Base-by-base conservation (phyloP, 2,329 filamentous ascomycete genomes). In the Penicillium sp. region DNA sequence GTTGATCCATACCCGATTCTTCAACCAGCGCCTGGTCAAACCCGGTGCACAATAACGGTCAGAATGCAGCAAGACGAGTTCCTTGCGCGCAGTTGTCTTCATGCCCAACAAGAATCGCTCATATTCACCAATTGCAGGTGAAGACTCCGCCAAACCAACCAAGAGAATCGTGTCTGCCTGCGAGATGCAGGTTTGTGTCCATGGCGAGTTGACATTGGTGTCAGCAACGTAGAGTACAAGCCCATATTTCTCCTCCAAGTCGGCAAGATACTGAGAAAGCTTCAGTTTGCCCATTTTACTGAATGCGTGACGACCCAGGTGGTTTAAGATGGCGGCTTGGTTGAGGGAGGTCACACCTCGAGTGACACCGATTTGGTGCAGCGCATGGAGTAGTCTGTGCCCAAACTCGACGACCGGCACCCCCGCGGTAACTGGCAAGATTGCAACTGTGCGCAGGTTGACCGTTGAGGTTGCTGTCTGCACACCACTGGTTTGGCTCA, bases 281-380 rank as follows among this genome's bases (percentile, higher is more conserved):
- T 95, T 96, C 27, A 98, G 75, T 69, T 96, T 97, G 5, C 93
- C 93, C 86, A 98, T 97, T 59, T 86, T 88, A 69, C 87, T 97
- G 66, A 98, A 98, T 0, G 94, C 93, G 68, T 98, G 90, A 54
- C 93, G 86, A 27, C 94, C 93, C 1, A 98, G 78, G 65, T 98
- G 94, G 56, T 94, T 95, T 44, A 98, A 71, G 58, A 98, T 95
- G 2, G 90, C 88, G 3, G 90, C 85, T 69, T 98, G 91, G 55
- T 95, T 96, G 11, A 98, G 78, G 0, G 88, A 90, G 0, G 89
- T 95, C 3, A 95, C 90, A 0, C 91, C 90, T 59, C 94, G 94
- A 0, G 86, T 82, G 12, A 89, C 85, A 4, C 91, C 90, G 52
- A 97, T 88, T 66, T 98, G 91, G 8, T 84, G 82, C 24, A 98